Conservation (phyloP, 139 green algal genomes). For the Chlorella sp. region DNA sequence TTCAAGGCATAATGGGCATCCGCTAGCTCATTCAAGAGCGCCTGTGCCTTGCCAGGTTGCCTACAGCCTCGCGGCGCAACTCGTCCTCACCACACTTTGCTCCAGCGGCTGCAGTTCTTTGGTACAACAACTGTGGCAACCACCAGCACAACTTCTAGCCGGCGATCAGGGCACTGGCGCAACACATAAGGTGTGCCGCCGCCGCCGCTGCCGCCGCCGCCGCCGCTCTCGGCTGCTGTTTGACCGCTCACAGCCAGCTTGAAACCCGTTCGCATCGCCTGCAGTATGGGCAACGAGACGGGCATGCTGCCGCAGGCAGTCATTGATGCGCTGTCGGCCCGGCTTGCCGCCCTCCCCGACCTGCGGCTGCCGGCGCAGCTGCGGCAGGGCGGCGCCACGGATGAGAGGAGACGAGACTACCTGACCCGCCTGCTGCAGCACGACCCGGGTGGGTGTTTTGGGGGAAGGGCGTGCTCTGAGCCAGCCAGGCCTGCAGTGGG, state of each 20-base stretch:
- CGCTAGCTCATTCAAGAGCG: too few species aligned
- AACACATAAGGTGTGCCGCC: not conserved
- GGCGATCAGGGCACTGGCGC: too few species aligned
- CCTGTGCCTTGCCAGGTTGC: too few species aligned
- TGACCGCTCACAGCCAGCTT: not conserved
- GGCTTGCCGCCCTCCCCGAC: conserved; percentile 16
- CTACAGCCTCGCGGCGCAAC: too few species aligned
- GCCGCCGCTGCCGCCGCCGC: not conserved
- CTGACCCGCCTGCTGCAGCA: conserved; percentile 46
- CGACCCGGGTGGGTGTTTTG: conserved; percentile 38
- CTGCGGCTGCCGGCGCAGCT: conserved; percentile 34
- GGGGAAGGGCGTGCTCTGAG: too few species aligned
- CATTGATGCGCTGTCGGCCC: conserved; percentile 20
- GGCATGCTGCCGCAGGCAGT: not conserved
- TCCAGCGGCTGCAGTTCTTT: too few species aligned
- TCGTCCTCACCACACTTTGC: too few species aligned
- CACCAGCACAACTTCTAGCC: too few species aligned
- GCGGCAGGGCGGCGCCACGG: not conserved
- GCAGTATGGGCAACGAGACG: conserved; percentile 17
- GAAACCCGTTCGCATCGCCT: not conserved
- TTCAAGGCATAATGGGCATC: too few species aligned
- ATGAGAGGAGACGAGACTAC: conserved; percentile 29
- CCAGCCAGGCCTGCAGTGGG: too few species aligned
- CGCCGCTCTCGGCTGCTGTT: not conserved
- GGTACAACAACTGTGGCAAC: too few species aligned